Conservation (phyloP, 2,329 filamentous ascomycete species). For the Magnaporthiopsis incrustans region DNA sequence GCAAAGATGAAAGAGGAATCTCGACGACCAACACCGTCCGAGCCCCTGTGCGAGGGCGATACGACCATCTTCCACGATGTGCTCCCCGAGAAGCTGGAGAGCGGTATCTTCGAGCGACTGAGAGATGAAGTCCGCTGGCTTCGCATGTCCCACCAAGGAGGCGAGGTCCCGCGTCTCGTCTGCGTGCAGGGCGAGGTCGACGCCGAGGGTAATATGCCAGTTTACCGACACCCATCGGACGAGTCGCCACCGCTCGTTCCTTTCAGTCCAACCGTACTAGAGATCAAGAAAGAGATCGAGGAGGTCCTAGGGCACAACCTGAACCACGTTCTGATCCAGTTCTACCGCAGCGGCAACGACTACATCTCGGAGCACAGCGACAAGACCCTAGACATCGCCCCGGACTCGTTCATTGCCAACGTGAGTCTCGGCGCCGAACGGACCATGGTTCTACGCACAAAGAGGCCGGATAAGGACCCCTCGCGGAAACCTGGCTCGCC, state of each 20-base stretch:
- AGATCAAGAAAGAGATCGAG: slow-evolving; percentile 63
- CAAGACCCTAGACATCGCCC: slow-evolving; percentile 86
- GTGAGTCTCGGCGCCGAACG: slow-evolving; percentile 87
- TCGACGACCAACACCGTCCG: slow-evolving; percentile 15
- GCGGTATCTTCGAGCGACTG: slow-evolving; percentile 60
- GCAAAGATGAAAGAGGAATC: not conserved
- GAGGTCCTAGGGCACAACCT: slow-evolving; percentile 66
- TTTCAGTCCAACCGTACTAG: slow-evolving; percentile 66
- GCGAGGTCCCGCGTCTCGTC: slow-evolving; percentile 84
- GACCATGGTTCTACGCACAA: slow-evolving; percentile 82
- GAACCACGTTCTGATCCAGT: slow-evolving; percentile 89
- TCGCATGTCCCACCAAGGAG: slow-evolving; percentile 85
- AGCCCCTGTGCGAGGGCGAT: slow-evolving; percentile 69
- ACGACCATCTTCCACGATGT: slow-evolving; percentile 66
- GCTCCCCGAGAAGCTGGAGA: slow-evolving; percentile 47
- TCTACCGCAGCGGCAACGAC: slow-evolving; percentile 82
- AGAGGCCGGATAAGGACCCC: slow-evolving; percentile 46
- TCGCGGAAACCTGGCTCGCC: slow-evolving; percentile 15
- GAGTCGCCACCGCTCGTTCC: slow-evolving; percentile 69
- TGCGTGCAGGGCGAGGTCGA: slow-evolving; percentile 74
- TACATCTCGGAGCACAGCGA: slow-evolving; percentile 96
- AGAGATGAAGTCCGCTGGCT: slow-evolving; percentile 77
- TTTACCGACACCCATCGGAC: slow-evolving; percentile 94
- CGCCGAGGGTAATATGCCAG: slow-evolving; percentile 64
- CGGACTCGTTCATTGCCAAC: slow-evolving; percentile 78